phyloP scores from a whole-genome alignment of 2,329 filamentous ascomycete genomes.

The Stachybotrys chartarum region DNA sequence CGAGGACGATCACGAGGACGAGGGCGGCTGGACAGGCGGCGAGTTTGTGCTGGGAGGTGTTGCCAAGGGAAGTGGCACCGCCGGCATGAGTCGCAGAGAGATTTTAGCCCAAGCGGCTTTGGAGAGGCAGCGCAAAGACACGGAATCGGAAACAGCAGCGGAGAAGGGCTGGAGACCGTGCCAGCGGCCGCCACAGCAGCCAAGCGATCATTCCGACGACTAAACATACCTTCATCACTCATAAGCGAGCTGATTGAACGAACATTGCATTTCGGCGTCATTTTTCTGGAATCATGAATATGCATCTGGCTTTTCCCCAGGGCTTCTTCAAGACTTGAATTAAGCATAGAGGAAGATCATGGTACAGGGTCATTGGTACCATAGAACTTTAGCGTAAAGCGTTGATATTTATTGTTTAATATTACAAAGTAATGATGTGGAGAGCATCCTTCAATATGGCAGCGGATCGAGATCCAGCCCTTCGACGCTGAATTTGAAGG shows the following conservation, averaged over 20 bases:
- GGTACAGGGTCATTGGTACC: neutral
- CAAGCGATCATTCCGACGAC: constrained; percentile 5
- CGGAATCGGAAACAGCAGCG: constrained; percentile 22
- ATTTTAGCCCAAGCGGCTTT: constrained; percentile 53
- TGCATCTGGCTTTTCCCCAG: neutral
- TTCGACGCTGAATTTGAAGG: constrained; percentile 53
- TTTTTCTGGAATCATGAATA: too few relatives aligned
- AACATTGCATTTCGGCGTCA: too few relatives aligned
- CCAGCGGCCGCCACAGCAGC: constrained; percentile 11
- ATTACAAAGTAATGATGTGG: neutral
- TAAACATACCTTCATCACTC: neutral
- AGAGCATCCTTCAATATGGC: constrained; percentile 33
- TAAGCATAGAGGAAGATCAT: neutral
- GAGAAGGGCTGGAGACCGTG: constrained; percentile 21
- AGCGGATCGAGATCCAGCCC: constrained; percentile 52
- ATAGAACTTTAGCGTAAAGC: neutral
- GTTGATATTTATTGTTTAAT: neutral
- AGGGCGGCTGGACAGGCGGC: constrained; percentile 72
- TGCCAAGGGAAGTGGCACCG: constrained; percentile 25
- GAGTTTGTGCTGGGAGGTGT: constrained; percentile 65
- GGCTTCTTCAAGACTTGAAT: too few relatives aligned
- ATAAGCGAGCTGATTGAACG: too few relatives aligned
- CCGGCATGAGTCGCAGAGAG: constrained; percentile 60
- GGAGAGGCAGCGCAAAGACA: constrained; percentile 26
- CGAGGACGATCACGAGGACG: constrained; percentile 53